These are phyloP conservation scores for Sugiyamaella mastotermitis DNA, from an alignment of 805 yeast genomes.

Conservation along the genomic window DNA sequence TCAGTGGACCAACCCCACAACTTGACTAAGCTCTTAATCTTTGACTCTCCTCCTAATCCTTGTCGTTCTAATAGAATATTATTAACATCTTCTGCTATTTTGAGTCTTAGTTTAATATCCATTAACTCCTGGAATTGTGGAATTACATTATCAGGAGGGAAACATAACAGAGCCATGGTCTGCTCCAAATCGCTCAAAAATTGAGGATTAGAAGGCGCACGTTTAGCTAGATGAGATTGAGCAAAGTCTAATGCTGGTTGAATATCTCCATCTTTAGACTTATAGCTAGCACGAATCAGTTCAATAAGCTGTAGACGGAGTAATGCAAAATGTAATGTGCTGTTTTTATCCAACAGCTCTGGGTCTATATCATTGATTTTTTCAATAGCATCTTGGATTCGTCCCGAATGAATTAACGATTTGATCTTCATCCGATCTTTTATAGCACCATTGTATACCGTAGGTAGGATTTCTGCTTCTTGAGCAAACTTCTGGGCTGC, in stretches of 20 bases:
- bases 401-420: conserved; percentile 49
- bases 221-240: conserved; percentile 42
- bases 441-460: conserved; percentile 26
- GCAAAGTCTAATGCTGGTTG: conserved; percentile 32
- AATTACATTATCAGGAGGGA: conserved; percentile 32
- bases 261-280: conserved; percentile 21
- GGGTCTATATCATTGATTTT: conserved; percentile 57
- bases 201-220: conserved; percentile 46
- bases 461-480: conserved; percentile 35
- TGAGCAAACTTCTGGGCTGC: conserved; percentile 58
- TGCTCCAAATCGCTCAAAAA: conserved; percentile 70
- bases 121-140: conserved; percentile 48
- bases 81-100: conserved; percentile 68
- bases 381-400: conserved; percentile 52
- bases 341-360: conserved; percentile 55
- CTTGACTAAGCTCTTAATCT: conserved; percentile 49
- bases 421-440: conserved; percentile 49
- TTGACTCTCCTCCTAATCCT: conserved; percentile 30
- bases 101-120: conserved; percentile 53
- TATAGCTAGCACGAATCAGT: conserved; percentile 57
- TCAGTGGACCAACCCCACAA: conserved; percentile 64
- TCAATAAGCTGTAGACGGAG: conserved; percentile 72
- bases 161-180: conserved; percentile 73
- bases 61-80: conserved; percentile 46
- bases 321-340: conserved; percentile 63